A percentile compares a stretch with the other conserved stretches of the same genome.
These are phyloP conservation scores for Scenedesmus sp. DNA, from an alignment of 163 green algal species.

Conservation along the genomic window DNA sequence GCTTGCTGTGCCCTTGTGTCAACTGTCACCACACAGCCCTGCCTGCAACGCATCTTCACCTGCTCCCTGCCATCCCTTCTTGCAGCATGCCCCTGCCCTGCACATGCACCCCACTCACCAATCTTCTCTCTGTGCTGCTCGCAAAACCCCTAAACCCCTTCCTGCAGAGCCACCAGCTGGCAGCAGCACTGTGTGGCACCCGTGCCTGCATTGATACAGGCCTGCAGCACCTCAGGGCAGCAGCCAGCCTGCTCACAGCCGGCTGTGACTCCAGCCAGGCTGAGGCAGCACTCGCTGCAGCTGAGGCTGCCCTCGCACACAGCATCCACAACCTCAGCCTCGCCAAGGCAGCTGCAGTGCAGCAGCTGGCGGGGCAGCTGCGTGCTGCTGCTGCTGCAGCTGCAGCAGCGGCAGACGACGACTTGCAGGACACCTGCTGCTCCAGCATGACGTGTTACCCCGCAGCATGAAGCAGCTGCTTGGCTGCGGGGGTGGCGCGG, in stretches of 20 bases:
- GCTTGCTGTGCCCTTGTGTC: too few species aligned
- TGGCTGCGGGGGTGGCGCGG: background rate
- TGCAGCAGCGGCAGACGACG: background rate
- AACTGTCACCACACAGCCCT: too few species aligned
- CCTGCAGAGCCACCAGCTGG: background rate
- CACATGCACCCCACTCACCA: background rate
- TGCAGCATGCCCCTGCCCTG: too few species aligned
- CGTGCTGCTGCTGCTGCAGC: background rate
- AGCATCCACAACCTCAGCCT: background rate
- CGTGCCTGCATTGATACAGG: background rate
- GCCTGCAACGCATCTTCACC: too few species aligned
- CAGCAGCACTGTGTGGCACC: background rate
- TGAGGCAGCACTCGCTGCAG: background rate
- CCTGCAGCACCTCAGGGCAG: background rate
- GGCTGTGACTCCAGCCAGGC: background rate
- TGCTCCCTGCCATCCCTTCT: too few species aligned
- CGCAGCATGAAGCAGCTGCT: background rate
- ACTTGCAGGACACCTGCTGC: background rate
- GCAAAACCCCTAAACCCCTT: too few species aligned
- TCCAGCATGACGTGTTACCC: background rate
- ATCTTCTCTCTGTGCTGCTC: background rate
- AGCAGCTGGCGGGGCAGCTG: background rate
- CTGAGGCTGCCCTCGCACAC: background rate
- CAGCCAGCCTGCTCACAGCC: background rate
- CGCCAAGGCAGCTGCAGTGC: background rate